Conservation (phyloP, 345 rosid genomes). For the Ceriops tagal region DNA sequence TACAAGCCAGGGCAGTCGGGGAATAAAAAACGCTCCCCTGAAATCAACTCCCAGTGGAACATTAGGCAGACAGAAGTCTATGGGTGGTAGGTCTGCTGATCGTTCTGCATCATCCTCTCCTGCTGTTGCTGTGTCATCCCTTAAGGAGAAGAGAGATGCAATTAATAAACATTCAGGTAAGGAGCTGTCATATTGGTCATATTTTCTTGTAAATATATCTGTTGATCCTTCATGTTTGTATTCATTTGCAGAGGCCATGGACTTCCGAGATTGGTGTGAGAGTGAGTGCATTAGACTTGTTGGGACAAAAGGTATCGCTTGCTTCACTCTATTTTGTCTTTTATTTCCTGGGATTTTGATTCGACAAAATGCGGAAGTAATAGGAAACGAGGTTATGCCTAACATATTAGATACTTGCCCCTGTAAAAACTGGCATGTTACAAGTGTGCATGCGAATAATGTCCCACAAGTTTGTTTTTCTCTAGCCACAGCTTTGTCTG, state of each 20-base stretch:
- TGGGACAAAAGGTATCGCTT: conserved; percentile 69
- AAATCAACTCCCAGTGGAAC: conserved; percentile 53
- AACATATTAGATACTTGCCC: too few species aligned
- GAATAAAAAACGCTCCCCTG: conserved; percentile 55
- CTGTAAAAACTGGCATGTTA: not conserved
- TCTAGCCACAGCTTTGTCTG: not conserved
- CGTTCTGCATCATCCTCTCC: conserved; percentile 52
- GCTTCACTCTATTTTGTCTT: not conserved
- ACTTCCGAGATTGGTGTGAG: conserved; percentile 94
- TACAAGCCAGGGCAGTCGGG: conserved; percentile 64
- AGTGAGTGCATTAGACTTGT: conserved; percentile 80
- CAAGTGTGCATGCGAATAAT: not conserved
- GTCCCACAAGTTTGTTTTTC: not conserved
- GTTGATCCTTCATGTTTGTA: conserved; percentile 14
- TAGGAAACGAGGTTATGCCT: too few species aligned
- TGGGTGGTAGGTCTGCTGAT: conserved; percentile 45
- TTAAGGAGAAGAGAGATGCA: conserved; percentile 54
- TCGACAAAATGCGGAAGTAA: too few species aligned
- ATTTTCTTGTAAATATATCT: not conserved
- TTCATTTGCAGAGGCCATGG: conserved; percentile 74
- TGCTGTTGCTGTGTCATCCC: conserved; percentile 40
- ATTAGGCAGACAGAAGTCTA: conserved; percentile 64
- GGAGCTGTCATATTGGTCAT: not conserved
- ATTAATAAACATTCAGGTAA: conserved; percentile 66
- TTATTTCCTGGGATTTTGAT: too few species aligned